Evolutionary conservation across 805 yeast species (phyloP).

Genomic region (Lipomyces mesembrius): DNA sequence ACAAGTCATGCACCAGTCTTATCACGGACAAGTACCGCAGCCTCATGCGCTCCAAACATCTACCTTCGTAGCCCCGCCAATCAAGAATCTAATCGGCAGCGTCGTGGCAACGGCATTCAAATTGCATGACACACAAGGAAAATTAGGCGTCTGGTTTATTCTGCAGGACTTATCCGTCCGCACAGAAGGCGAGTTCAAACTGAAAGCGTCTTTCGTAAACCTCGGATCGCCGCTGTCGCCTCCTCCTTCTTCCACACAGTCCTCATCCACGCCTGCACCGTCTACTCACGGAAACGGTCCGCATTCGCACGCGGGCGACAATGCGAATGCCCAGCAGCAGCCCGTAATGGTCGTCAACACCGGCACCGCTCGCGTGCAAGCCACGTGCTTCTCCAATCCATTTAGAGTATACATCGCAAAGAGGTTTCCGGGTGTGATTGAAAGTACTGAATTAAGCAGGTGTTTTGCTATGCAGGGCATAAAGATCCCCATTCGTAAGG

Average conservation of each 20-base stretch:
- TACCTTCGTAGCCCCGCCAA: constrained; percentile 41
- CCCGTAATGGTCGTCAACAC: constrained; percentile 35
- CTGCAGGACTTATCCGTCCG: constrained; percentile 51
- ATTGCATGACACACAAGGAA: constrained; percentile 47
- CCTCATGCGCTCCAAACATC: constrained; percentile 17
- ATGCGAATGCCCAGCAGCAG: constrained; percentile 10
- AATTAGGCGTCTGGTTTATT: constrained; percentile 52
- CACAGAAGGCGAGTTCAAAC: constrained; percentile 51
- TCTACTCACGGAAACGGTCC: neutral
- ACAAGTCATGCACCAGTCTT: neutral
- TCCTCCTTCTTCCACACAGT: constrained; percentile 5
- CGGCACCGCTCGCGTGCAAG: constrained; percentile 39
- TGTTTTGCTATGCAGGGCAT: constrained; percentile 53
- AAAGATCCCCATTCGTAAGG: constrained; percentile 49
- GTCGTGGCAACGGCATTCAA: constrained; percentile 50
- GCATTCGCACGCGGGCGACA: neutral
- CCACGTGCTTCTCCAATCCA: constrained; percentile 45
- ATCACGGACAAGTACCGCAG: neutral
- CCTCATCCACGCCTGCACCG: constrained; percentile 7
- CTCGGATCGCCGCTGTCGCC: constrained; percentile 36
- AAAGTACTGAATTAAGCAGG: constrained; percentile 49
- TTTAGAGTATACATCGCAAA: constrained; percentile 52
- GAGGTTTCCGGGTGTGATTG: constrained; percentile 54
- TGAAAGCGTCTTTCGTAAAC: constrained; percentile 48
- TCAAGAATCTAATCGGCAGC: constrained; percentile 50